phyloP scores from a whole-genome alignment of 73 alveolate genomes.

The Diophrys sp. region DNA sequence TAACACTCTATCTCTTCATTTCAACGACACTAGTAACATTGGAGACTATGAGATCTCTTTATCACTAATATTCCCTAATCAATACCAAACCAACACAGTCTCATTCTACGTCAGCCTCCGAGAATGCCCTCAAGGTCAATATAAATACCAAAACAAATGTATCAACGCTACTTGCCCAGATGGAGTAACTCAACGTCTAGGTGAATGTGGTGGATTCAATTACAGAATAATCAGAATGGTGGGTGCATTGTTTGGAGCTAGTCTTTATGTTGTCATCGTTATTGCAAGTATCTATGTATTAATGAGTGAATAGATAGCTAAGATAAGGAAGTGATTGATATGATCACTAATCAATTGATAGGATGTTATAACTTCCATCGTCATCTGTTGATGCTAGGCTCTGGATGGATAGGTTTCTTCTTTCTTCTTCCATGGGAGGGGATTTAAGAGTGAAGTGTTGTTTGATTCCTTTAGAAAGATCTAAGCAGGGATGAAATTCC shows the following conservation, averaged over 20 bases:
- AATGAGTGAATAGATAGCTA: neutral
- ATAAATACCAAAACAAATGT: neutral
- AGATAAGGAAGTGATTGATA: no score
- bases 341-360: no score
- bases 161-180: neutral
- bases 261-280: neutral
- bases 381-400: no score
- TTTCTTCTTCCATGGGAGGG: no score
- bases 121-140: neutral
- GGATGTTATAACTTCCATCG: no score
- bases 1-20: no score
- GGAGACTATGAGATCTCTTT: neutral
- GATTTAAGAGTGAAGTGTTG: no score
- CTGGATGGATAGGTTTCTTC: no score
- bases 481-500: no score
- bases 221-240: neutral
- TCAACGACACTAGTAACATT: no score
- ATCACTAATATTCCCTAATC: neutral
- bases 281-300: neutral
- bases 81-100: neutral
- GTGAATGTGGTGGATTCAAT: neutral
- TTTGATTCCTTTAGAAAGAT: no score
- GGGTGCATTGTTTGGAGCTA: neutral
- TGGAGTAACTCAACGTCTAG: neutral
- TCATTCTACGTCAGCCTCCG: neutral